A percentile compares a stretch with the other conserved stretches of the same genome.
Conservation (phyloP, 192 early-diverging fungal genomes). For the Gryganskiella cystojenkinii region DNA sequence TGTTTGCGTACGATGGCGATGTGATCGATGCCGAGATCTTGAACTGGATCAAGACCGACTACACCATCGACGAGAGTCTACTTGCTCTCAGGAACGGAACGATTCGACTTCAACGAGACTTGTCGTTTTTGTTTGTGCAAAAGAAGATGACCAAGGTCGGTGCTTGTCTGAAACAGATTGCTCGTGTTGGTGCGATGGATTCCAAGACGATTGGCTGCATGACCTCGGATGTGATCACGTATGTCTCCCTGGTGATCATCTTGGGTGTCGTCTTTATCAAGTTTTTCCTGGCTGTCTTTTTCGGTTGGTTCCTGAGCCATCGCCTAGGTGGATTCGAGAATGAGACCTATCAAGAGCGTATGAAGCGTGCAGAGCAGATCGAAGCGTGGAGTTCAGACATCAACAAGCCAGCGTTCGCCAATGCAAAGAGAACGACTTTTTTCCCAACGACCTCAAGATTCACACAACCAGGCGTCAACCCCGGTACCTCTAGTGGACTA, state of each 20-base stretch:
- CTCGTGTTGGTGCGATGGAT: slow-evolving; percentile 82
- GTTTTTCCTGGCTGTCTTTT: slow-evolving; percentile 82
- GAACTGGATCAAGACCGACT: slow-evolving; percentile 40
- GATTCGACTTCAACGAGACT: slow-evolving; percentile 39
- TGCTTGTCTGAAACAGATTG: slow-evolving; percentile 76
- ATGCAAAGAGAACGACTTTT: slow-evolving; percentile 33
- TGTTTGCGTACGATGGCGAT: slow-evolving; percentile 56
- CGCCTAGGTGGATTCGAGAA: slow-evolving; percentile 78
- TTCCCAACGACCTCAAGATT: slow-evolving; percentile 41
- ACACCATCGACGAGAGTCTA: slow-evolving; percentile 17
- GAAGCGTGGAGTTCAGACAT: slow-evolving; percentile 83
- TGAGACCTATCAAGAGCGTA: slow-evolving; percentile 72
- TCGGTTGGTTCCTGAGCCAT: slow-evolving; percentile 84
- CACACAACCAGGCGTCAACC: slow-evolving; percentile 16
- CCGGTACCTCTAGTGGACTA: slow-evolving; percentile 7
- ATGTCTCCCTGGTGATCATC: slow-evolving; percentile 77
- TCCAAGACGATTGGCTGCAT: slow-evolving; percentile 83
- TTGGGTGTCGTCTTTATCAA: slow-evolving; percentile 72
- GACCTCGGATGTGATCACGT: slow-evolving; percentile 78
- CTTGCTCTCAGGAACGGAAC: slow-evolving; percentile 56
- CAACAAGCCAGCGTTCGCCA: slow-evolving; percentile 56
- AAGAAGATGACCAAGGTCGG: slow-evolving; percentile 60
- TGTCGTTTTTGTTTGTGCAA: slow-evolving; percentile 47
- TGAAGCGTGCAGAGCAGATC: slow-evolving; percentile 75
- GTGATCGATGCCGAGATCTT: slow-evolving; percentile 47